These are phyloP conservation scores for Metarhizium brunneum DNA, from an alignment of 2,329 filamentous ascomycete species.

Conservation along the genomic window DNA sequence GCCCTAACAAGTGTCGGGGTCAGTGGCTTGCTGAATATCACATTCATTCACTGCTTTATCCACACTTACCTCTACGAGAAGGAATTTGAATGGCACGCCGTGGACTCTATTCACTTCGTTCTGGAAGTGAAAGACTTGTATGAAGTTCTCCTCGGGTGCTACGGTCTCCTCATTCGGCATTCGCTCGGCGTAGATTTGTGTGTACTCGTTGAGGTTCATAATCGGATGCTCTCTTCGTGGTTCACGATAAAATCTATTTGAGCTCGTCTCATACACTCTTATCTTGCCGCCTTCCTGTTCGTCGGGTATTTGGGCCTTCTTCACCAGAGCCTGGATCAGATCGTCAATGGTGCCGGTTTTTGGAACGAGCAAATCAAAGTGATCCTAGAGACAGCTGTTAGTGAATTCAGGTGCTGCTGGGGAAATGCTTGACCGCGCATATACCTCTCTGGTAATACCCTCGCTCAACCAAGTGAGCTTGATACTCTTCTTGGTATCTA, in stretches of 20 bases:
- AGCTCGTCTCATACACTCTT: conserved; percentile 74
- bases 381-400: conserved; percentile 44
- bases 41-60: neutral
- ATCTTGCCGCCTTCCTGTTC: conserved; percentile 62
- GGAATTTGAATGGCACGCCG: conserved; percentile 84
- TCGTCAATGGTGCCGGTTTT: conserved; percentile 78
- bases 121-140: conserved; percentile 87
- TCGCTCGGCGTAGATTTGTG: conserved; percentile 70
- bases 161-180: conserved; percentile 66
- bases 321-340: conserved; percentile 64
- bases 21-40: neutral
- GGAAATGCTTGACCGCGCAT: no score
- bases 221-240: conserved; percentile 63
- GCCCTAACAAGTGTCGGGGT: conserved; percentile 37
- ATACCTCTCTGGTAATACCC: conserved; percentile 81
- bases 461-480: conserved; percentile 81
- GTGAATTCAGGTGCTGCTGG: neutral
- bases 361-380: conserved; percentile 73
- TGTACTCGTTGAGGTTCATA: conserved; percentile 78
- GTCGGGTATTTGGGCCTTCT: conserved; percentile 70
- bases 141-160: conserved; percentile 46
- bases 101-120: conserved; percentile 77
- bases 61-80: conserved; percentile 63
- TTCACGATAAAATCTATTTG: conserved; percentile 75
- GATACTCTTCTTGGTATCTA: conserved; percentile 84